Percentiles rank a stretch among this genome's conserved stretches.
These are phyloP conservation scores for Aaosphaeria arxii DNA, from an alignment of 2,329 filamentous ascomycete genomes.

Conservation along the genomic window DNA sequence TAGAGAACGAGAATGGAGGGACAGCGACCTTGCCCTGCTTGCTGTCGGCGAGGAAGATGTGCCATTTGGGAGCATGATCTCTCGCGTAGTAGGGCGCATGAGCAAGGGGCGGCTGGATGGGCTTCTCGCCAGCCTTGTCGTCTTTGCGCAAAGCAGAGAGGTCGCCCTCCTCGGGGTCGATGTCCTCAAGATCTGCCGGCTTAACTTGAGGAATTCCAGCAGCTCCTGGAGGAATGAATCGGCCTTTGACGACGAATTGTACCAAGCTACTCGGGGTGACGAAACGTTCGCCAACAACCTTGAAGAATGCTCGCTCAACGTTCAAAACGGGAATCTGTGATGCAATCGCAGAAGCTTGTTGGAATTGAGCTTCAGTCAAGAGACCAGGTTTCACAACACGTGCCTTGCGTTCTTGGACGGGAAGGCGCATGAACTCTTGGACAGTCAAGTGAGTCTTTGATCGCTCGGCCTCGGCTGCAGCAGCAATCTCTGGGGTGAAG, in stretches of 20 bases:
- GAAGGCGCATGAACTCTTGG: slow-evolving; percentile 83
- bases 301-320: slow-evolving; percentile 95
- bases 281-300: slow-evolving; percentile 90
- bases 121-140: slow-evolving; percentile 63
- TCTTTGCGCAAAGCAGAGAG: slow-evolving; percentile 74
- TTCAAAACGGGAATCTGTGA: slow-evolving; percentile 79
- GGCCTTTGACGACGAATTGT: slow-evolving; percentile 90
- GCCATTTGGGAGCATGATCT: slow-evolving; percentile 87
- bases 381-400: slow-evolving; percentile 69
- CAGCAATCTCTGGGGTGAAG: slow-evolving; percentile 64
- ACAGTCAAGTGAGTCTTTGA: slow-evolving; percentile 66
- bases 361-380: slow-evolving; percentile 73
- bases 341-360: slow-evolving; percentile 70
- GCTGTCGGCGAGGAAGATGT: slow-evolving; percentile 89
- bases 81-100: slow-evolving; percentile 88
- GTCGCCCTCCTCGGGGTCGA: slow-evolving; percentile 91
- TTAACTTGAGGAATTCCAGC: slow-evolving; percentile 71
- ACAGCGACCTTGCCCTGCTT: slow-evolving; percentile 96
- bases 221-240: slow-evolving; percentile 84
- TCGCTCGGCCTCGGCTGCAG: slow-evolving; percentile 67
- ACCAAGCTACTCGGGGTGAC: slow-evolving; percentile 92
- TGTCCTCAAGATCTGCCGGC: slow-evolving; percentile 78
- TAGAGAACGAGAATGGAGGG: slow-evolving; percentile 90
- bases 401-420: slow-evolving; percentile 69
- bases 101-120: slow-evolving; percentile 77